Base-by-base conservation (phyloP, 208 protist genomes). In the Wallacemonas sp. region DNA sequence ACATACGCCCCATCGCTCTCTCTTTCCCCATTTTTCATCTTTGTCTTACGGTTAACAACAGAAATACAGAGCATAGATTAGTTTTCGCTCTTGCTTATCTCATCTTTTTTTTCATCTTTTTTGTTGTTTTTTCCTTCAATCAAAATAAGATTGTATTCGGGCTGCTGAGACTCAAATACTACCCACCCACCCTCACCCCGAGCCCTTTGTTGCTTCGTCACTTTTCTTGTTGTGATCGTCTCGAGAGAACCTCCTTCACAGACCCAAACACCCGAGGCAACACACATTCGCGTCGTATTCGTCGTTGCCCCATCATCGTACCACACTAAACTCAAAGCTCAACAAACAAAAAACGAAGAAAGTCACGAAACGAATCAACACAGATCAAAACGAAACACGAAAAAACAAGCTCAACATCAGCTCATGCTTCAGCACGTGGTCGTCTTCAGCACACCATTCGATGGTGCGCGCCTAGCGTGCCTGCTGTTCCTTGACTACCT, bases 401-500 rank as follows among this genome's bases (percentile, higher is more conserved):
- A 12, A 66, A 56, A 33, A 61, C 57, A 33, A 43, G 41, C 12
- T 27, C 30, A 61, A n/a, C n/a, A n/a, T n/a, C 9, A 26, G 11
- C 4, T 8, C 16, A 33, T 58, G 55, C 33, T 61, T n/a, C 44
- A 58, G 5, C 65, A 44, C 27, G 65, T 49, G 11, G 34, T 39
- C 3, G 19, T 70, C 27, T 48, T 62, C 43, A 41, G 46, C 5
- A 36, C 63, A n/a, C 61, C 76, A 4, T 17, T 85, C 34, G 69
- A 82, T 24, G 67, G 69, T 16, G 52, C 78, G 11, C 52, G 74
- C 44, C 72, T 87, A 1, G 41, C 65, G 12, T 61, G 58, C 6
- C 23, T 80, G 14, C 70, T 92, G n/a, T 85, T 92, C 62, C 62
- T 74, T 6, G 70, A 85, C 32, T 92, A 92, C 61, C 47, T 90